A percentile compares a stretch with the other conserved stretches of the same genome.
Evolutionary conservation across 108 stramenopile species (phyloP).

Genomic region (Cyclotella cryptica): DNA sequence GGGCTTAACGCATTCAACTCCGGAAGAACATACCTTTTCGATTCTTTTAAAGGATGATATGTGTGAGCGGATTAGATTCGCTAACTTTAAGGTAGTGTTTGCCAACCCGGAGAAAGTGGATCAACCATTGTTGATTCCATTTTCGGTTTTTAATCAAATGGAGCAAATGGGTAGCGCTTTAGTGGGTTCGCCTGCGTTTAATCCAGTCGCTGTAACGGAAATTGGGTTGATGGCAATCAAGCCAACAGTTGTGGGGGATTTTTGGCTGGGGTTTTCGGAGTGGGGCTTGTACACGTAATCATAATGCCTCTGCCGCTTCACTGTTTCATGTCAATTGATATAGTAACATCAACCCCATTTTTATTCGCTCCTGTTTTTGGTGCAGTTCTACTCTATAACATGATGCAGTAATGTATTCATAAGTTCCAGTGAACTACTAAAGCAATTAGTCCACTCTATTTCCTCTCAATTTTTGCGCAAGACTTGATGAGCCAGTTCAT

Average conservation of each 20-base stretch:
- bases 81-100: slow-evolving; percentile 64
- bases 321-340: too few species aligned
- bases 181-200: slow-evolving; percentile 46
- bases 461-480: slow-evolving; percentile 67
- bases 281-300: slow-evolving; percentile 57
- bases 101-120: slow-evolving; percentile 50
- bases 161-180: slow-evolving; percentile 61
- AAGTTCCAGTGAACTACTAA: too few species aligned
- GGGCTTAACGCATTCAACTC: slow-evolving; percentile 45
- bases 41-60: slow-evolving; percentile 57
- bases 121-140: slow-evolving; percentile 50
- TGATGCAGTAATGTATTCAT: too few species aligned
- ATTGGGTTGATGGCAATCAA: slow-evolving; percentile 69
- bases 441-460: neutral
- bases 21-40: slow-evolving; percentile 57
- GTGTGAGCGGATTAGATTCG: slow-evolving; percentile 52
- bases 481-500: slow-evolving; percentile 80
- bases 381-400: too few species aligned
- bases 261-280: slow-evolving; percentile 51
- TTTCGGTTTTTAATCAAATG: slow-evolving; percentile 53
- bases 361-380: too few species aligned
- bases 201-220: slow-evolving; percentile 56
- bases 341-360: too few species aligned
- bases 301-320: too few species aligned
- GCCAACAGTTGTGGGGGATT: slow-evolving; percentile 64